These are phyloP conservation scores for Fraxinus paxiana DNA, from an alignment of 305 asterid species.

Conservation along the genomic window DNA sequence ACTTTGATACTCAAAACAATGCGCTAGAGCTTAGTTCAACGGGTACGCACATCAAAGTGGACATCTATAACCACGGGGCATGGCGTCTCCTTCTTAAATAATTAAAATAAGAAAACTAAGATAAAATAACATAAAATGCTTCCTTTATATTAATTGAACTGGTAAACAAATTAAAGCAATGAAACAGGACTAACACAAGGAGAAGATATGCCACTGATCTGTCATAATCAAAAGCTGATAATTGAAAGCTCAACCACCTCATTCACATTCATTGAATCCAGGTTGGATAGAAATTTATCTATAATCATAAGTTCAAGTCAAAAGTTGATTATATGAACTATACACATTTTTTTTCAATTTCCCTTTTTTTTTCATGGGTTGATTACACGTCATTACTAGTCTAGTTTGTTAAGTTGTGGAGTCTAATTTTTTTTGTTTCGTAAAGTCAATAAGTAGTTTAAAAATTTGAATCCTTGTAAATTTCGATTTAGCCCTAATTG, in stretches of 20 bases:
- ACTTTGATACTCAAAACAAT: neutral
- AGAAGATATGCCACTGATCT: neutral
- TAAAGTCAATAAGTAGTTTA: neutral
- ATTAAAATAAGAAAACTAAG: neutral
- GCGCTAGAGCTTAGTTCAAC: neutral
- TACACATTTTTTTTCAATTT: neutral
- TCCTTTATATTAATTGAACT: neutral
- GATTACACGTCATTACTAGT: neutral
- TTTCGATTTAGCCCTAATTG: neutral
- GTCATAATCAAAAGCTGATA: constrained; percentile 17
- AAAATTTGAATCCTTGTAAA: too few species aligned
- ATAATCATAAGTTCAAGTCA: neutral
- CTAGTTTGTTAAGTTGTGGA: neutral
- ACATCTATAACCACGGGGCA: neutral
- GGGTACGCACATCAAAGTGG: neutral
- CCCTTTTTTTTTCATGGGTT: neutral
- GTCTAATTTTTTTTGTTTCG: too few species aligned
- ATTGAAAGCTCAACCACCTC: constrained; percentile 28
- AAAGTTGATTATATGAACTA: neutral
- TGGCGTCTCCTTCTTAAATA: neutral
- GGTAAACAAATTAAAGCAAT: neutral
- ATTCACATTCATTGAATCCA: constrained; percentile 1
- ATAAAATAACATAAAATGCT: neutral
- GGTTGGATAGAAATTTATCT: neutral
- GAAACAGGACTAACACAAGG: neutral